Base-by-base conservation (phyloP, 345 rosid species). In the Psidium guajava region DNA sequence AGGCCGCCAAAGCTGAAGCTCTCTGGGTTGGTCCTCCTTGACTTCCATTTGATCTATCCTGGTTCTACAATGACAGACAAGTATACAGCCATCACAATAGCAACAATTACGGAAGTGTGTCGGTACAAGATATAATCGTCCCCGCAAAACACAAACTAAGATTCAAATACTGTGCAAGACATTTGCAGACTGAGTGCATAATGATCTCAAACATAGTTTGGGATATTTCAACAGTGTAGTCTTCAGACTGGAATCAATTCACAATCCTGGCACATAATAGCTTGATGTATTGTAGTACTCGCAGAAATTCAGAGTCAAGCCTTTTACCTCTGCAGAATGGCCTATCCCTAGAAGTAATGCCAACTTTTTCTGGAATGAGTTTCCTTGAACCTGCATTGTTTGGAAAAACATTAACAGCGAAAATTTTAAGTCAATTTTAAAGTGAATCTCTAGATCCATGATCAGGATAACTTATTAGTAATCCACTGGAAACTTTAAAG, bases 1-100 rank as follows among this genome's bases (percentile, higher is more conserved):
- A 93, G 88, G 99, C 99, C 87, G 98, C 98, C 86, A 97, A 88
- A 83, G 99, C 99, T 28, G 98, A 94, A 91, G 99, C 99, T 83
- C 99, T 95, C 91, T 97, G 99, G 81, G 98, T 97, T 85, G 92
- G 94, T 88, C 99, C 99, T 87, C 98, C 98, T 91, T 89, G 94
- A 90, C 89, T 91, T 84, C 97, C 95, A 87, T 92, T 89, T 84
- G 96, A 91, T 86, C 92, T 95, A 22, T 93, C 96, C 98, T 95
- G 93, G 85, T 86, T 61, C 82, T 50, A 61, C 53, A 85, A 20
- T 36, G 47, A 55, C 58, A 64, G 44, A 32, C 77, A 2, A 69
- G 77, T 36, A 69, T 69, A 32, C 25, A 69, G 77, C 77, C 77
- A 69, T 32, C 47, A 18, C 18, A 56, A 69, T 69, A 69, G 42